A percentile compares a stretch with the other conserved stretches of the same genome.
These are phyloP conservation scores for Coffea eugenioides DNA, from an alignment of 257 asterid genomes.

Conservation along the genomic window DNA sequence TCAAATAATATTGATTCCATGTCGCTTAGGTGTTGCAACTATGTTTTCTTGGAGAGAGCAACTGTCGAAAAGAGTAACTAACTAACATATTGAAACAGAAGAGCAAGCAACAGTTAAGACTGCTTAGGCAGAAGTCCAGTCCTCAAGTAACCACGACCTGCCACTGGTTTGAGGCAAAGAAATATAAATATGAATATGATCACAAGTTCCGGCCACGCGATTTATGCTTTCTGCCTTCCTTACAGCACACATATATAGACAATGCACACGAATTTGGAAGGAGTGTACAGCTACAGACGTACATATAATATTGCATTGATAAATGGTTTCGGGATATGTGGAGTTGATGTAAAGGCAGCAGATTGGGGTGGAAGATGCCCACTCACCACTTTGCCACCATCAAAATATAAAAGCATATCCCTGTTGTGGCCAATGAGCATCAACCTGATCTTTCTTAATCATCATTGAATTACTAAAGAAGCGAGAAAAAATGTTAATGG, in stretches of 20 bases:
- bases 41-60: constrained; percentile 22
- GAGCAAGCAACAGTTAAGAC: neutral
- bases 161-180: neutral
- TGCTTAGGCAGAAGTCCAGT: neutral
- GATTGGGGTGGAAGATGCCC: constrained; percentile 54
- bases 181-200: neutral
- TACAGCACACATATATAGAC: constrained; percentile 8
- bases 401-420: constrained; percentile 36
- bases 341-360: constrained; percentile 28
- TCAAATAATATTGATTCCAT: neutral
- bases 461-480: constrained; percentile 22
- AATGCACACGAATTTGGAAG: constrained; percentile 15
- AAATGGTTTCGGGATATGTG: constrained; percentile 16
- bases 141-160: neutral
- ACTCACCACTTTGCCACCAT: constrained; percentile 22
- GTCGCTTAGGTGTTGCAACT: constrained; percentile 3
- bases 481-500: constrained; percentile 20
- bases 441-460: constrained; percentile 26
- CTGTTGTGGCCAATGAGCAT: constrained; percentile 38
- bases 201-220: constrained; percentile 1
- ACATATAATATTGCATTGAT: neutral
- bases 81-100: neutral
- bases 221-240: constrained; percentile 22
- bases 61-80: neutral
- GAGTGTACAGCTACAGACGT: constrained; percentile 13